These are phyloP conservation scores for Paecilomyces sp. DNA, from an alignment of 2,329 filamentous ascomycete genomes.

Conservation along the genomic window DNA sequence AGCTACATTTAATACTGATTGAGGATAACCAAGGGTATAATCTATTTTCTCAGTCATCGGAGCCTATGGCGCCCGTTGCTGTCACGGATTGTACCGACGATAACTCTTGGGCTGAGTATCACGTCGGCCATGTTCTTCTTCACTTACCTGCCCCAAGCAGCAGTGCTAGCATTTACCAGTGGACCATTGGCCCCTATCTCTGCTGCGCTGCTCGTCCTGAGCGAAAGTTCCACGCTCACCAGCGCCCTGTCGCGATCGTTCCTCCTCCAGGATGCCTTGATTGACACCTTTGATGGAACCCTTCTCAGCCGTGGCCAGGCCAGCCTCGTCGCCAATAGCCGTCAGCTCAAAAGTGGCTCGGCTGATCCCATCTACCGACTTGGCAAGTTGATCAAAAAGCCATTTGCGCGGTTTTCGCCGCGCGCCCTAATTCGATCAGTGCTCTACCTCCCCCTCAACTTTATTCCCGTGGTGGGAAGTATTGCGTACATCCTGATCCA, in stretches of 20 bases:
- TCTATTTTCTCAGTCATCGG: conserved; percentile 53
- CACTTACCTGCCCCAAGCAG: conserved; percentile 78
- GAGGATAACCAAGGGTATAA: conserved; percentile 44
- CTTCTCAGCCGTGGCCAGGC: conserved; percentile 49
- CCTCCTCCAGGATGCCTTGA: conserved; percentile 70
- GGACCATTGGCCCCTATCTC: conserved; percentile 63
- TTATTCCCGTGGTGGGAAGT: conserved; percentile 84
- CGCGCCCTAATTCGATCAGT: conserved; percentile 66
- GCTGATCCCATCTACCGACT: conserved; percentile 48
- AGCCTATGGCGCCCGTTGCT: conserved; percentile 54
- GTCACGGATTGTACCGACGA: conserved; percentile 51
- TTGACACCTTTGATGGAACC: conserved; percentile 82
- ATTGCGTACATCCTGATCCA: conserved; percentile 72
- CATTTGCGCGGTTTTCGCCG: conserved; percentile 47
- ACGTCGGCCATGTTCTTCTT: conserved; percentile 79
- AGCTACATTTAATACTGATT: not conserved
- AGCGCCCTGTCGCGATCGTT: conserved; percentile 59
- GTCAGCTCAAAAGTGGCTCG: conserved; percentile 56
- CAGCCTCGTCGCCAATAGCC: conserved; percentile 63
- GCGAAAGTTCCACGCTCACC: conserved; percentile 49
- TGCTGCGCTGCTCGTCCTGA: conserved; percentile 51
- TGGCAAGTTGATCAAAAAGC: conserved; percentile 50
- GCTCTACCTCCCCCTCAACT: conserved; percentile 84
- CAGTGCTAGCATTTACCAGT: conserved; percentile 74
- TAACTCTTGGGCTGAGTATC: conserved; percentile 65